Base-by-base conservation (phyloP, 192 early-diverging fungal species). In the Gaertneriomyces sp. region DNA sequence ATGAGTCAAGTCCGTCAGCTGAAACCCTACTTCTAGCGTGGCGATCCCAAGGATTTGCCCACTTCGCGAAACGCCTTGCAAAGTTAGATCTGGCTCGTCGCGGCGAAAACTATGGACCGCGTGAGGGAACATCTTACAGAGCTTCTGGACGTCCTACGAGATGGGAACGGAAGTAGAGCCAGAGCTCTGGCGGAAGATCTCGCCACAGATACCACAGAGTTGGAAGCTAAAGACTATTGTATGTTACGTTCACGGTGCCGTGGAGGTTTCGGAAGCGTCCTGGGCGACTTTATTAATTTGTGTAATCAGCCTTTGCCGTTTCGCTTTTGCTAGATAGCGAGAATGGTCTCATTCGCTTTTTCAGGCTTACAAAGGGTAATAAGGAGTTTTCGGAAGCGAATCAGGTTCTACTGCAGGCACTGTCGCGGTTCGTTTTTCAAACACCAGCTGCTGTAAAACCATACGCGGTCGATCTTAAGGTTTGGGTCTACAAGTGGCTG, bases 271-370 rank as follows among this genome's bases (percentile, higher is more conserved):
- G 2, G 1, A 33, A 33, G 25, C 25, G 2, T 2, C 2, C 25
- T 33, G 25, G 25, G 25, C 25, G 25, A n/a, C 49, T 51, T 17
- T 51, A 17, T 6, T 51, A 5, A 51, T 51, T 51, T 20, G n/a
- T 6, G n/a, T 20, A 17, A 51, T 5, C 55, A 74, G 75, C 63
- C 16, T 50, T 78, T 17, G 71, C 72, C 2, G 46, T 45, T 41
- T 61, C 72, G 8, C 42, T 63, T 10, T 25, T 78, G 10, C 74
- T 78, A 49, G 63, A 77, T 67, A 46, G 45, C 19, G 60, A 75
- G 38, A 19, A 42, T 16, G 76, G 76, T 7, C 45, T 73, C 39
- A 50, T 74, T 8, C 49, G 41, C 5, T 59, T 71, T 42, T 58
- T 78, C 33, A 57, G 60, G 5, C 16, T 46, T 6, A 54, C 58